These are phyloP conservation scores for Lipomyces sp. DNA, from an alignment of 805 yeast genomes.

Conservation along the genomic window DNA sequence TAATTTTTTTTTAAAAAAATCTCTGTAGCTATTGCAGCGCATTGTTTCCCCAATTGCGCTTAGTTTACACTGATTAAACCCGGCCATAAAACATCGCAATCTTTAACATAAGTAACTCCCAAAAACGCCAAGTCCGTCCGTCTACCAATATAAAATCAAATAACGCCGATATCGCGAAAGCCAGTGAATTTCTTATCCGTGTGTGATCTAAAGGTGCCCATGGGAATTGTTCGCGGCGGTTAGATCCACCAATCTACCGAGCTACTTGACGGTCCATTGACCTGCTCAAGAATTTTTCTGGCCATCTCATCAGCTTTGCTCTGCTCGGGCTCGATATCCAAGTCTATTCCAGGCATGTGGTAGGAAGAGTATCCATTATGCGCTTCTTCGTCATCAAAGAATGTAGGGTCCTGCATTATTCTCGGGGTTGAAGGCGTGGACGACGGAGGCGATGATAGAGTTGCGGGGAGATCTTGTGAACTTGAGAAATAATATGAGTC, in stretches of 20 bases:
- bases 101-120: background rate
- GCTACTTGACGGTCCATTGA: conserved; percentile 10
- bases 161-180: background rate
- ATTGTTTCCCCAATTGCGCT: too few species aligned
- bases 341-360: background rate
- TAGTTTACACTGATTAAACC: too few species aligned
- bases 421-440: conserved; percentile 24
- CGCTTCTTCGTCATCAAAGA: conserved; percentile 23
- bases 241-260: background rate
- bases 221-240: background rate
- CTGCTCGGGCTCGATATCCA: conserved; percentile 4
- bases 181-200: background rate
- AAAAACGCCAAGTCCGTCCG: background rate
- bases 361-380: background rate
- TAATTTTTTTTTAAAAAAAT: too few species aligned
- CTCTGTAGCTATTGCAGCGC: too few species aligned
- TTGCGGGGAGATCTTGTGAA: background rate
- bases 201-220: background rate
- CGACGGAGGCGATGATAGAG: background rate
- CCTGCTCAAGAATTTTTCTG: conserved; percentile 24
- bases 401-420: conserved; percentile 23
- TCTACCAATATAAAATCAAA: background rate
- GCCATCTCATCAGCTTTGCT: conserved; percentile 29
- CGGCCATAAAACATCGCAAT: too few species aligned
- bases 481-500: background rate